Conservation (phyloP, 2,329 filamentous ascomycete genomes). For the Aspergillus texensis region DNA sequence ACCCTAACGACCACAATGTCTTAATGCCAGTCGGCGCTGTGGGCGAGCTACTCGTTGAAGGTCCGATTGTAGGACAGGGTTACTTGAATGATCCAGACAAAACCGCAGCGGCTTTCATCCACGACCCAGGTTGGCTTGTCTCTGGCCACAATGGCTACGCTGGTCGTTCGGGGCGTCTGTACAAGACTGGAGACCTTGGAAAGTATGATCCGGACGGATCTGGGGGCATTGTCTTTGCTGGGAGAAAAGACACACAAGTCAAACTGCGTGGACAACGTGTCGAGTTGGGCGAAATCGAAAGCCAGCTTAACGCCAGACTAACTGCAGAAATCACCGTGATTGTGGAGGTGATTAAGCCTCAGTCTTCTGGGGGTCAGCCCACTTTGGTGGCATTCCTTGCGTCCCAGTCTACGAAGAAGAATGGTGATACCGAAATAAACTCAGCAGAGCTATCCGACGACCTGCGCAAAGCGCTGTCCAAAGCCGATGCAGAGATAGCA, state of each 20-base stretch:
- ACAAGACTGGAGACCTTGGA: constrained; percentile 46
- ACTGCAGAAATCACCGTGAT: constrained; percentile 43
- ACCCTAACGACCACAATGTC: constrained; percentile 39
- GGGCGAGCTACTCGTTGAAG: constrained; percentile 53
- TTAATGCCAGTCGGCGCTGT: constrained; percentile 48
- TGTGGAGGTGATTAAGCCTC: constrained; percentile 51
- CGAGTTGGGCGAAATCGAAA: constrained; percentile 47
- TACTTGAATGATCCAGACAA: constrained; percentile 47
- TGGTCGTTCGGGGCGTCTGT: constrained; percentile 38
- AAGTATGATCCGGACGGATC: constrained; percentile 41
- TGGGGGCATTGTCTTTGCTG: constrained; percentile 40
- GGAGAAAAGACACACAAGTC: constrained; percentile 45
- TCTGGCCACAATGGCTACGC: constrained; percentile 25
- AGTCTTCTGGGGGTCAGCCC: constrained; percentile 30
- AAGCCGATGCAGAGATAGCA: constrained; percentile 26
- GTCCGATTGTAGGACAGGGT: constrained; percentile 50
- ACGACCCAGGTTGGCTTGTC: constrained; percentile 42
- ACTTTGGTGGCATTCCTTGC: constrained; percentile 37
- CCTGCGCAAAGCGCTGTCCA: constrained; percentile 19
- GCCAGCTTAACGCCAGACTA: constrained; percentile 34
- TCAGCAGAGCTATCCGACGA: constrained; percentile 21
- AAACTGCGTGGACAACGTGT: constrained; percentile 48
- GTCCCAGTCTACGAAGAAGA: constrained; percentile 24
- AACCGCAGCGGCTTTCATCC: constrained; percentile 39
- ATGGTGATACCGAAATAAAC: constrained; percentile 20